Conservation (phyloP, 306 rosid genomes). For the Trifolium subterraneum region DNA sequence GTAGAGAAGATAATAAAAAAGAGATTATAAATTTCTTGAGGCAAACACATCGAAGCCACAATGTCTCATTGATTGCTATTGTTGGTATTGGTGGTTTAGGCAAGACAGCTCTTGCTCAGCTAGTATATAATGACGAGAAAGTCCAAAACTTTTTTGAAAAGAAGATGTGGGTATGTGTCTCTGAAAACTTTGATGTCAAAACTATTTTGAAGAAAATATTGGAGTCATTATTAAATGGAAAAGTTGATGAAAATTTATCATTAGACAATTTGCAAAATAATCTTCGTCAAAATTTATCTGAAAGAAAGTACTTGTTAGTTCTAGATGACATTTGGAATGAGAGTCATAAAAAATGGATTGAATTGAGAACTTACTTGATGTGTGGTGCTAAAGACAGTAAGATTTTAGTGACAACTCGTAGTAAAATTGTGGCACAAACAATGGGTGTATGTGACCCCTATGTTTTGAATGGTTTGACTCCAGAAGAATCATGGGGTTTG, state of each 20-base stretch:
- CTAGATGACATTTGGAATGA: background rate
- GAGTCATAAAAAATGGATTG: background rate
- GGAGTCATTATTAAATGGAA: background rate
- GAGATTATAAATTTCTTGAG: background rate
- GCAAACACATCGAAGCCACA: background rate
- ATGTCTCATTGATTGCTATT: background rate
- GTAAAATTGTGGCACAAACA: background rate
- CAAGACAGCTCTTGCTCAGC: background rate
- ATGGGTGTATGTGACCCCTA: background rate
- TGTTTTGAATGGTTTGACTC: background rate
- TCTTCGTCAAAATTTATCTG: background rate
- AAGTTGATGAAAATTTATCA: background rate
- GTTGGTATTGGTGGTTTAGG: constrained; percentile 13
- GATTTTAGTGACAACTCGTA: constrained; percentile 5
- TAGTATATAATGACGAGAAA: background rate
- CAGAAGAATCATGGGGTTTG: background rate
- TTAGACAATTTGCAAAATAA: background rate
- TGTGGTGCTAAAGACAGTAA: background rate
- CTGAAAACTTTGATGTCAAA: background rate
- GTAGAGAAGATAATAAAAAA: background rate
- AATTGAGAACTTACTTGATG: constrained; percentile 7
- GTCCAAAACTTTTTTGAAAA: background rate
- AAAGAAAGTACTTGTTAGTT: background rate
- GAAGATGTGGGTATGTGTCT: background rate
- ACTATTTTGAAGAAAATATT: constrained; percentile 6